A percentile compares a stretch with the other conserved stretches of the same genome.
phyloP scores from a whole-genome alignment of 257 asterid genomes.

The Striga asiatica region DNA sequence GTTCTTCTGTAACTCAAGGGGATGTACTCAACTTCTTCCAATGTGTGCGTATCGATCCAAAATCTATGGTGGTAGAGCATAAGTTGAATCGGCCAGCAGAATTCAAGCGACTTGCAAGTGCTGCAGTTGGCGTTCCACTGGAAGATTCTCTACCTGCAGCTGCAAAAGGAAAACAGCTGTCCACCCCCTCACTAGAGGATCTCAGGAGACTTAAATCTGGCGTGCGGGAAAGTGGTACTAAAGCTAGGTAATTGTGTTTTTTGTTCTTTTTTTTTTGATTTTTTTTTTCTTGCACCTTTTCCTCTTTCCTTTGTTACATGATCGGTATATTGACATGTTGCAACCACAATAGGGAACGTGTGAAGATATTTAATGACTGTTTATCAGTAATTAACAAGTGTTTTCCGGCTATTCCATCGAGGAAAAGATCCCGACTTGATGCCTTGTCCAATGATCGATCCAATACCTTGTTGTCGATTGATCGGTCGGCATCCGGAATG shows the following conservation, averaged over 20 bases:
- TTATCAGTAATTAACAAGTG: conserved; percentile 73
- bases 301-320: conserved; percentile 6
- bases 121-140: conserved; percentile 59
- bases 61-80: conserved; percentile 68
- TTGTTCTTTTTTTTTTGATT: too few species aligned
- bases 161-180: conserved; percentile 41
- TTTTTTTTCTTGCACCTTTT: background rate
- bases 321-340: conserved; percentile 16
- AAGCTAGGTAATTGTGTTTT: conserved; percentile 71
- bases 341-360: conserved; percentile 66
- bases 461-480: conserved; percentile 40
- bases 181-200: conserved; percentile 65
- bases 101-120: conserved; percentile 65
- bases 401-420: conserved; percentile 68
- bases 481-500: conserved; percentile 50
- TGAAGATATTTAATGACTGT: conserved; percentile 69
- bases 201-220: conserved; percentile 67
- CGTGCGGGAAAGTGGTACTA: conserved; percentile 59
- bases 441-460: conserved; percentile 61
- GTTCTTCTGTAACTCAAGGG: conserved; percentile 55
- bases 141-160: conserved; percentile 56
- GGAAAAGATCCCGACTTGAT: conserved; percentile 83
- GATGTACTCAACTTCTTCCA: conserved; percentile 70
- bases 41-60: conserved; percentile 82
- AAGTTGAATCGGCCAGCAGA: conserved; percentile 64